phyloP scores from a whole-genome alignment of 305 asterid genomes.

The Nicotiana rustica region DNA sequence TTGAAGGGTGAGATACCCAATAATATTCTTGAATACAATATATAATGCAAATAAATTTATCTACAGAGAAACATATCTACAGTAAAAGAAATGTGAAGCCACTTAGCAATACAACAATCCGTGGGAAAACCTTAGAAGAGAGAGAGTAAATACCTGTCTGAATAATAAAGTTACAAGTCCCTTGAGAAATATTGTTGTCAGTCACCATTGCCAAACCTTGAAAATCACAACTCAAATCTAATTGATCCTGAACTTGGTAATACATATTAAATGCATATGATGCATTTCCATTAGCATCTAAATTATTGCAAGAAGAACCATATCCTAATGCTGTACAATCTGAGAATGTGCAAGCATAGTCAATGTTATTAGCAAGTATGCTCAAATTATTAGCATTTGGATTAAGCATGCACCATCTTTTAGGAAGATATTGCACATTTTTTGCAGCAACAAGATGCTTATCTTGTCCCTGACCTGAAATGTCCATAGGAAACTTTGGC shows the following conservation, averaged over 20 bases:
- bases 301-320: constrained; percentile 89
- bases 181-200: constrained; percentile 74
- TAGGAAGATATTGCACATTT: constrained; percentile 69
- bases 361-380: constrained; percentile 68
- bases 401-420: constrained; percentile 75
- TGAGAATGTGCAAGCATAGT: constrained; percentile 77
- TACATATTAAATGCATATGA: constrained; percentile 90
- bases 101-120: constrained; percentile 35
- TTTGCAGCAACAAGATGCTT: constrained; percentile 73
- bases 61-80: constrained; percentile 5
- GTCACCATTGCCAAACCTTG: constrained; percentile 80
- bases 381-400: constrained; percentile 64
- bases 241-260: constrained; percentile 77
- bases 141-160: constrained; percentile 63
- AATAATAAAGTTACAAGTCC: constrained; percentile 78
- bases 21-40: neutral
- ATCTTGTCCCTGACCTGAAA: constrained; percentile 73
- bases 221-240: constrained; percentile 65
- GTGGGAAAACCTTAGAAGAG: constrained; percentile 44
- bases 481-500: constrained; percentile 89
- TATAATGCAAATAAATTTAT: neutral
- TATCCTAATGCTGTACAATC: constrained; percentile 93
- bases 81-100: constrained; percentile 42
- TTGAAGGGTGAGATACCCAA: neutral
- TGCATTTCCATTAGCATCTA: constrained; percentile 87